A percentile compares a stretch with the other conserved stretches of the same genome.
Conservation (phyloP, 78 protist species). For the Pelomyxa schiedti region DNA sequence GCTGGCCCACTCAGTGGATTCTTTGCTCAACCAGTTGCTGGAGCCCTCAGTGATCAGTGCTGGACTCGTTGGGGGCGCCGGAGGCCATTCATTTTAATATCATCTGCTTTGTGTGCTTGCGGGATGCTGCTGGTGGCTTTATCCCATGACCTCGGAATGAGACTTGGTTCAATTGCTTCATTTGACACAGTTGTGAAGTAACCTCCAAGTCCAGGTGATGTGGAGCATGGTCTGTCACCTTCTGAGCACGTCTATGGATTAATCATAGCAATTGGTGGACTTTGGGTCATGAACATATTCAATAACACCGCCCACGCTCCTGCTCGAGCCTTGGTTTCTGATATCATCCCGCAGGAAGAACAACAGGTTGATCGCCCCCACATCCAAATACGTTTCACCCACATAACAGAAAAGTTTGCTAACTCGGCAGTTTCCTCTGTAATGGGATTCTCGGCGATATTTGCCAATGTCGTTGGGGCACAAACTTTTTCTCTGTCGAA, state of each 20-base stretch:
- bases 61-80: constrained; percentile 41
- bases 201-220: too few relatives aligned
- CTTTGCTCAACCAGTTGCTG: constrained; percentile 48
- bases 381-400: too few relatives aligned
- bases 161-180: too few relatives aligned
- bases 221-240: background rate
- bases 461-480: constrained; percentile 16
- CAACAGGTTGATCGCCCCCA: too few relatives aligned
- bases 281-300: constrained; percentile 46
- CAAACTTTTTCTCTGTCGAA: background rate
- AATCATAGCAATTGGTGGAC: constrained; percentile 21
- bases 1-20: constrained; percentile 51
- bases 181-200: too few relatives aligned
- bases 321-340: constrained; percentile 42
- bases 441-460: constrained; percentile 27
- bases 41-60: constrained; percentile 30
- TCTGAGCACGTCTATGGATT: constrained; percentile 21
- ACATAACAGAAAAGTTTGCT: too few relatives aligned
- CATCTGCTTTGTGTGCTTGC: constrained; percentile 15
- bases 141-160: constrained; percentile 22
- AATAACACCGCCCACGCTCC: constrained; percentile 53
- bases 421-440: constrained; percentile 19
- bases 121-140: constrained; percentile 14
- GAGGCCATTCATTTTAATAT: constrained; percentile 40
- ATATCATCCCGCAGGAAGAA: constrained; percentile 26